These are phyloP conservation scores for Cordyceps pruinosa DNA, from an alignment of 2,329 filamentous ascomycete genomes.

Conservation along the genomic window DNA sequence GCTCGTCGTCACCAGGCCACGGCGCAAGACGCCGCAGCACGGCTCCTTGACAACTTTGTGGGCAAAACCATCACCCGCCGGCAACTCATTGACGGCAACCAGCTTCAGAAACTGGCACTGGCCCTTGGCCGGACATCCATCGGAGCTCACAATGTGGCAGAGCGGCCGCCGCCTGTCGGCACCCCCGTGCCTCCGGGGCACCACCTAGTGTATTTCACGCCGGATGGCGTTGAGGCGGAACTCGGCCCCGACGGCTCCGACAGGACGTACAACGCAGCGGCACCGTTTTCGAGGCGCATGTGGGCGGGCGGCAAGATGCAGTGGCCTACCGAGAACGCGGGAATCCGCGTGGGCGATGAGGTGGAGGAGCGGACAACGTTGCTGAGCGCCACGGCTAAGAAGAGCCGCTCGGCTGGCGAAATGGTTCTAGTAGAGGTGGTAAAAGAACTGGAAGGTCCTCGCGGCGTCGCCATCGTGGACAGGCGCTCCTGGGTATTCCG, in stretches of 20 bases:
- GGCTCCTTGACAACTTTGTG: slow-evolving; percentile 26
- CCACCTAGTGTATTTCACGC: slow-evolving; percentile 59
- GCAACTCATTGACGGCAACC: slow-evolving; percentile 54
- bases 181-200: slow-evolving; percentile 52
- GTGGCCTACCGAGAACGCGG: slow-evolving; percentile 31
- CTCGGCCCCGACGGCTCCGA: slow-evolving; percentile 57
- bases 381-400: slow-evolving; percentile 47
- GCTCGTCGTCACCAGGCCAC: neutral
- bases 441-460: slow-evolving; percentile 48
- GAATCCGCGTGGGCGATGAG: slow-evolving; percentile 46
- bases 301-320: slow-evolving; percentile 58
- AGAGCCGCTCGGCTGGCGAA: slow-evolving; percentile 45
- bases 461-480: slow-evolving; percentile 48
- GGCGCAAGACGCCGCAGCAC: slow-evolving; percentile 23
- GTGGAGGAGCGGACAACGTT: slow-evolving; percentile 51
- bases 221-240: slow-evolving; percentile 43
- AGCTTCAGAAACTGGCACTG: slow-evolving; percentile 54
- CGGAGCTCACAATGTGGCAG: slow-evolving; percentile 31
- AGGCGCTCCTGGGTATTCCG: slow-evolving; percentile 45
- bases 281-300: slow-evolving; percentile 58
- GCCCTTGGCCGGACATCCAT: slow-evolving; percentile 47
- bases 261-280: slow-evolving; percentile 49
- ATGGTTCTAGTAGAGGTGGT: slow-evolving; percentile 61
- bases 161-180: slow-evolving; percentile 30
- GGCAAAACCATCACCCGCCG: slow-evolving; percentile 22